These are phyloP conservation scores for Earliella scabrosa DNA, from an alignment of 1,284 basidiomycete genomes.

Conservation along the genomic window DNA sequence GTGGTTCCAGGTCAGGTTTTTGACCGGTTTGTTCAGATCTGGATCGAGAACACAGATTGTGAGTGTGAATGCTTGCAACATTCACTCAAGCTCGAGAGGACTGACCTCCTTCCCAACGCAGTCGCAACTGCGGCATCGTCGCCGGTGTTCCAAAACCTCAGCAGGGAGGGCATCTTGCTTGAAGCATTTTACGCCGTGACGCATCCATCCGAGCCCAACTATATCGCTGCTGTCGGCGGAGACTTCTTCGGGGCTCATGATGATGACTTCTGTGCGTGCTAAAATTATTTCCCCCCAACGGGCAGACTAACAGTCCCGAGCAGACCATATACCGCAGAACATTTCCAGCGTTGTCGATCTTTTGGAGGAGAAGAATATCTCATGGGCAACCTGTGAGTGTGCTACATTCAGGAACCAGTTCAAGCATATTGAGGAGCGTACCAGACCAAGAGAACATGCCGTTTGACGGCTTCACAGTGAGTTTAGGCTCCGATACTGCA, in stretches of 20 bases:
- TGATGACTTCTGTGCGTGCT: slow-evolving; percentile 45
- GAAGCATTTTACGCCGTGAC: slow-evolving; percentile 60
- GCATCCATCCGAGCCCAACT: slow-evolving; percentile 70
- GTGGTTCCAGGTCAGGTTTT: slow-evolving; percentile 47
- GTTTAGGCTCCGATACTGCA: neutral
- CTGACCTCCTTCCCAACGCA: slow-evolving; percentile 5
- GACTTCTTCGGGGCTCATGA: slow-evolving; percentile 61
- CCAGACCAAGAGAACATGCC: slow-evolving; percentile 65
- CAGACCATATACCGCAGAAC: slow-evolving; percentile 37
- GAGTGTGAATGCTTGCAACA: slow-evolving; percentile 6
- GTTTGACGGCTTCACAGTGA: slow-evolving; percentile 46
- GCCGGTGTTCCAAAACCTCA: slow-evolving; percentile 50
- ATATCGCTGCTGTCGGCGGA: slow-evolving; percentile 52
- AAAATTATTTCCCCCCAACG: neutral
- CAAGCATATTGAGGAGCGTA: no score
- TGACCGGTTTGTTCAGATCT: slow-evolving; percentile 50
- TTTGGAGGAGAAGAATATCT: slow-evolving; percentile 61
- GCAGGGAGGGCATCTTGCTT: slow-evolving; percentile 56
- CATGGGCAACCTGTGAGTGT: slow-evolving; percentile 47
- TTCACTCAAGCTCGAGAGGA: neutral
- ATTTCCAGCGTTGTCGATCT: slow-evolving; percentile 68
- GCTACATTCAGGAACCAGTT: no score
- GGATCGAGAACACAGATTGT: slow-evolving; percentile 55
- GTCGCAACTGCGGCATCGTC: slow-evolving; percentile 32
- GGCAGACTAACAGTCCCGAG: neutral